Evolutionary conservation across 768 basidiomycete genomes (phyloP).

Genomic region (Vararia minispora): DNA sequence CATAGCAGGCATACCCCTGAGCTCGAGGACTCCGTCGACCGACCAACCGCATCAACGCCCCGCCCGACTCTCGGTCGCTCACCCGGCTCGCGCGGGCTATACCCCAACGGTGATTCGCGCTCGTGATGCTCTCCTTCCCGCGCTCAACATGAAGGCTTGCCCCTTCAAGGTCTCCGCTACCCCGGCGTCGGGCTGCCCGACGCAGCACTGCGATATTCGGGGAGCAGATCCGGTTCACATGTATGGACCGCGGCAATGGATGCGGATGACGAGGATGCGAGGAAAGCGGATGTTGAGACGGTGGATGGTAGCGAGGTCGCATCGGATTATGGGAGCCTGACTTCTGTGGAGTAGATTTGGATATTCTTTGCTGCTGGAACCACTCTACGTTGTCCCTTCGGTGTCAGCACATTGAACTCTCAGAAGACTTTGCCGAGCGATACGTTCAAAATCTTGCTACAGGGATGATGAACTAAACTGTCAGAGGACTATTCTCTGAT

Average conservation of each 20-base stretch:
- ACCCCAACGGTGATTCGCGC: constrained; percentile 14
- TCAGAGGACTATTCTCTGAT: no score
- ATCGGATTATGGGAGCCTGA: constrained; percentile 12
- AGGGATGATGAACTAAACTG: no score
- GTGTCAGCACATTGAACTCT: no score
- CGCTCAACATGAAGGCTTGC: constrained; percentile 8
- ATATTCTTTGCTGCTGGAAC: no score
- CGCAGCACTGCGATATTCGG: constrained; percentile 1
- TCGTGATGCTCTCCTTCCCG: constrained; percentile 6
- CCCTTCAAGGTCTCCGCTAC: constrained; percentile 11
- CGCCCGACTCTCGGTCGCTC: constrained; percentile 2
- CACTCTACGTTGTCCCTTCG: constrained; percentile 12
- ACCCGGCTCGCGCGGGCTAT: constrained; percentile 2
- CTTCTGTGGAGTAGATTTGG: constrained; percentile 11
- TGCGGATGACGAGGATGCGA: neutral
- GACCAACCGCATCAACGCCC: constrained; percentile 1
- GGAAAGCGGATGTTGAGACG: constrained; percentile 8
- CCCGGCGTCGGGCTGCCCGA: constrained; percentile 1
- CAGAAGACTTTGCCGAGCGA: no score
- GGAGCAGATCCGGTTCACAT: neutral
- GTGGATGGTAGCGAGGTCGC: constrained; percentile 5
- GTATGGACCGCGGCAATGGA: neutral
- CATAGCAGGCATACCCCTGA: neutral
- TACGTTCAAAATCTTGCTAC: no score
- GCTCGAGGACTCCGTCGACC: neutral